Evolutionary conservation across 208 protist genomes (phyloP).

Genomic region (Acanthamoeba quina): DNA sequence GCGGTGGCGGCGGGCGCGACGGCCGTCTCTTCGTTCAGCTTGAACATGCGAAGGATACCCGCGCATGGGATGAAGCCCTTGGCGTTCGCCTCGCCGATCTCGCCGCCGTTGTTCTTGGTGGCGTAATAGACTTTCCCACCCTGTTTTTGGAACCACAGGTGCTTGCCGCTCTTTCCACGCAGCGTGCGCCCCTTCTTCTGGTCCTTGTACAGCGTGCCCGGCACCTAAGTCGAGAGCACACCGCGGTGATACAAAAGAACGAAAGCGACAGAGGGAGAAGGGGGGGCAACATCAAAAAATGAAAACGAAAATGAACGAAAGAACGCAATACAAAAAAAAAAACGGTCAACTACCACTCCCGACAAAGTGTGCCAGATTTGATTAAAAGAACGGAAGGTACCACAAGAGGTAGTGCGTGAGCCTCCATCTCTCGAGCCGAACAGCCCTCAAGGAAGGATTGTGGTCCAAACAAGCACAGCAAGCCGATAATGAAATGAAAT

Average conservation of each 20-base stretch:
- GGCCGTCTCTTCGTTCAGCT: not conserved
- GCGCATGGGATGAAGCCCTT: conserved; percentile 35
- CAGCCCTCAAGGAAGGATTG: too few species aligned
- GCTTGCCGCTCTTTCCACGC: conserved; percentile 13
- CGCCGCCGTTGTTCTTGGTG: not conserved
- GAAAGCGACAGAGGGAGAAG: not conserved
- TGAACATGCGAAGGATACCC: conserved; percentile 9
- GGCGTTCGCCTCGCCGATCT: conserved; percentile 18
- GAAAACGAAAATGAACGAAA: not conserved
- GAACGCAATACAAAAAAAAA: not conserved
- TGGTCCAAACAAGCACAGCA: too few species aligned
- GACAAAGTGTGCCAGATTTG: not conserved
- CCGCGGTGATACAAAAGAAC: not conserved
- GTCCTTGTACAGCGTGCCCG: conserved; percentile 1
- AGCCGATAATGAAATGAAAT: too few species aligned
- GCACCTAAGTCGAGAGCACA: not conserved
- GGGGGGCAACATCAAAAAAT: not conserved
- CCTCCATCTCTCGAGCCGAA: not conserved
- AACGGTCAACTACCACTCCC: not conserved
- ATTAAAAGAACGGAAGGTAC: not conserved
- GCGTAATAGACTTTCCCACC: not conserved
- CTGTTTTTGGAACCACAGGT: conserved; percentile 30
- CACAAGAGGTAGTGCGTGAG: not conserved
- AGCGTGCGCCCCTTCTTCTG: conserved; percentile 22
- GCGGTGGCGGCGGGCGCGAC: not conserved